Base-by-base conservation (phyloP, 495 filamentous ascomycete species). In the Amniculicola lignicola region DNA sequence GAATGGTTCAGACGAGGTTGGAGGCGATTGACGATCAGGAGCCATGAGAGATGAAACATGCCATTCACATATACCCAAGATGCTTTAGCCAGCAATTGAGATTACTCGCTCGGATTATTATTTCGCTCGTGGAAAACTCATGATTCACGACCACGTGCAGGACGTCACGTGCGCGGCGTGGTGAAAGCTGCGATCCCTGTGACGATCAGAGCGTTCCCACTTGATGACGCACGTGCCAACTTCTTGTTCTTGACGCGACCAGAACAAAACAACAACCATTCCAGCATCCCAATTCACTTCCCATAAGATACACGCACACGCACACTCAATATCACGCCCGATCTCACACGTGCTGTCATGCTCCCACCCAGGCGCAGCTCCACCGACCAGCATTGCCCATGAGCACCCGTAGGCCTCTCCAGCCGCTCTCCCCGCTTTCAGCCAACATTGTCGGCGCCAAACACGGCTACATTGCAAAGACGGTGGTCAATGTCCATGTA, bases 381-480 rank as follows among this genome's bases (percentile, higher is more conserved):
- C n/a, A n/a, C n/a, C n/a, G n/a, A n/a, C n/a, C n/a, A n/a, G n/a
- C n/a, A n/a, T n/a, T 22, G n/a, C 42, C 25, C 18, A 61, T 61
- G 58, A 56, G 53, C 46, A 37, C 51, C 45, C 58, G 58, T 39
- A 54, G 54, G 42, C 54, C 61, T 4, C 45, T 48, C 61, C 55
- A 57, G 40, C 51, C 61, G 36, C 46, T 51, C 23, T 55, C 51
- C 42, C 54, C 60, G 41, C 54, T 46, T n/a, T 54, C 60, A 28
- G 22, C 47, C 3, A 57, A 62, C 24, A 28, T 62, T 29, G 41
- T 54, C 21, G 36, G 22, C 48, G 49, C 54, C 42, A 63, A 33
- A 38, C 54, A 51, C 56, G 47, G n/a, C 22, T 52, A 54, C 35
- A 51, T 45, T 53, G 38, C 37, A 21, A 57, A 57, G 36, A n/a